Percentiles rank a stretch among this genome's conserved stretches.
Evolutionary conservation across 106 monocot genomes (phyloP).

Genomic region (Hemerocallis citrina): DNA sequence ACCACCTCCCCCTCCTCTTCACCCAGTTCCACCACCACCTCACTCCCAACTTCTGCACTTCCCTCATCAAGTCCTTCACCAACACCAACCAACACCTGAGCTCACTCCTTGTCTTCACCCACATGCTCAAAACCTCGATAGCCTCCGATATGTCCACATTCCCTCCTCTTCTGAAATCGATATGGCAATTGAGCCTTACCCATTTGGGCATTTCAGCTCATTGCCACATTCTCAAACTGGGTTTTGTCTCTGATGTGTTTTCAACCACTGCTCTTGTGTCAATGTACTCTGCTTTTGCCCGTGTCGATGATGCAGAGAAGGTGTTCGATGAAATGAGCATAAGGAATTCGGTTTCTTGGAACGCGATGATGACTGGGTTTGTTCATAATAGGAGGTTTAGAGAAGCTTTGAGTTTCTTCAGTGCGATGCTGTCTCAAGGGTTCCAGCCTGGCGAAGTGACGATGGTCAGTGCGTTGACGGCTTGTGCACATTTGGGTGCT

Average conservation of each 20-base stretch:
- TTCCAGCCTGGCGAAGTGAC: conserved; percentile 20
- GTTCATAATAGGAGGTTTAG: conserved; percentile 22
- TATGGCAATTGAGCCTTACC: neutral
- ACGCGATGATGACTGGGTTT: conserved; percentile 23
- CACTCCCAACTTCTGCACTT: neutral
- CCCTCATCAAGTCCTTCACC: neutral
- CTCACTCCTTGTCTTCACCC: neutral
- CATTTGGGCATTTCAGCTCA: conserved; percentile 8
- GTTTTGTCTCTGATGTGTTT: conserved; percentile 3
- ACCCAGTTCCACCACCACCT: neutral
- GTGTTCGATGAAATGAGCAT: conserved; percentile 24
- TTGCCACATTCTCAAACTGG: conserved; percentile 2
- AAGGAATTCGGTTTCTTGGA: conserved; percentile 25
- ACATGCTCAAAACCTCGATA: neutral
- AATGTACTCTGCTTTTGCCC: conserved; percentile 11
- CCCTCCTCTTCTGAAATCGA: conserved; percentile 8
- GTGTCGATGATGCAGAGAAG: neutral
- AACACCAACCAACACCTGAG: too few species aligned
- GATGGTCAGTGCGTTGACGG: conserved; percentile 13
- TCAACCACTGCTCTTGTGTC: conserved; percentile 16
- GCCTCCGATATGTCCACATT: neutral
- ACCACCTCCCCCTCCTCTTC: neutral
- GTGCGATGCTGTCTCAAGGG: conserved; percentile 3
- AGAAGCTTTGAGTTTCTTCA: conserved; percentile 18
- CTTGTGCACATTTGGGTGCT: conserved; percentile 25